Percentiles rank a stretch among this genome's conserved stretches.
Conservation (phyloP, 352 stramenopile genomes). For the Phytophthora pinifolia region DNA sequence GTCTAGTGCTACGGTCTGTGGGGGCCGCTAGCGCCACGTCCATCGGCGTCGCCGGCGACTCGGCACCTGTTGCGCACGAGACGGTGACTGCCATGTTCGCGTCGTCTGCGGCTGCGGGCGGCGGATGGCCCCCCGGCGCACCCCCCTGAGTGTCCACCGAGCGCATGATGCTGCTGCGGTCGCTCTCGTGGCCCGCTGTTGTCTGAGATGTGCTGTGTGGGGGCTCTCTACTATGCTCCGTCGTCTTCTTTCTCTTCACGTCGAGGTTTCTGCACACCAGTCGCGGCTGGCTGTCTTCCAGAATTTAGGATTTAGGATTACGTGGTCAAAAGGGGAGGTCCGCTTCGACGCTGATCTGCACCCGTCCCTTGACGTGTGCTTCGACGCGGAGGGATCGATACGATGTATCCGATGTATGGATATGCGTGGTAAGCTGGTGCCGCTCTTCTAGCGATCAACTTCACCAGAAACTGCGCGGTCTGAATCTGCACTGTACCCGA, state of each 20-base stretch:
- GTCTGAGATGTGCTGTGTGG: neutral
- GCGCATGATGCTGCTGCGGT: constrained; percentile 17
- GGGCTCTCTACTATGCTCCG: neutral
- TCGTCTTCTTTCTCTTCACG: constrained; percentile 3
- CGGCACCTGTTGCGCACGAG: constrained; percentile 22
- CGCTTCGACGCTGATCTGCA: no score
- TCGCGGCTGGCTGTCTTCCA: constrained; percentile 1
- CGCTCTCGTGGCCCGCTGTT: constrained; percentile 18
- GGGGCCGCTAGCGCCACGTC: constrained; percentile 25
- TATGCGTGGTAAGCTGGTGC: no score
- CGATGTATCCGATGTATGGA: no score
- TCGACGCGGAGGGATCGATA: no score
- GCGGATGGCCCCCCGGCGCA: constrained; percentile 1
- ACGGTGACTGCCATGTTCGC: constrained; percentile 5
- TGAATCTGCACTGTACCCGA: no score
- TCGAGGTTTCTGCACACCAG: constrained; percentile 20
- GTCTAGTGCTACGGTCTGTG: neutral
- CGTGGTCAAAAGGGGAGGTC: no score
- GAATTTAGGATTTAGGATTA: no score
- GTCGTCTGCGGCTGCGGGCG: neutral
- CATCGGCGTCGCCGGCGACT: constrained; percentile 30
- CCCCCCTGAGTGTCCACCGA: constrained; percentile 25
- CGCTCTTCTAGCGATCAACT: no score
- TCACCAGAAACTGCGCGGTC: no score
- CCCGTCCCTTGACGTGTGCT: no score